Conservation (phyloP, 2,329 filamentous ascomycete genomes). For the Xenosphaeropsis pyriputrescens region DNA sequence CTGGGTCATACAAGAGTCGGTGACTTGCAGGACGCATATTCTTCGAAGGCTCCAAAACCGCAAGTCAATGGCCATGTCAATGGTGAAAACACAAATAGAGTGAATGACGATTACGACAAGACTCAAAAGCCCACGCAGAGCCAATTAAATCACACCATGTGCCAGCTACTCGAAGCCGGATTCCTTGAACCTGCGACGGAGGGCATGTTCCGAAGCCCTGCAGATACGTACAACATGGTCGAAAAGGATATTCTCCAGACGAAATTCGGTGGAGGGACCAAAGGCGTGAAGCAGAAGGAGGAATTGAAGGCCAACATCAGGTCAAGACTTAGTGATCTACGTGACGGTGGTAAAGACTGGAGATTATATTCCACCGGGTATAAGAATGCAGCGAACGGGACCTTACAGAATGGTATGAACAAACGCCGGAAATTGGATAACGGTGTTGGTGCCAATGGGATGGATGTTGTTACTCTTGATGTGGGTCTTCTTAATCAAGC, state of each 20-base stretch:
- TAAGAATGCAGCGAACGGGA: slow-evolving; percentile 15
- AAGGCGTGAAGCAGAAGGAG: slow-evolving; percentile 50
- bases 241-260: slow-evolving; percentile 44
- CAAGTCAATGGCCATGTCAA: slow-evolving; percentile 13
- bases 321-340: slow-evolving; percentile 34
- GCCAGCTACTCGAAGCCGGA: slow-evolving; percentile 42
- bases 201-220: slow-evolving; percentile 41
- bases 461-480: slow-evolving; percentile 30
- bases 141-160: slow-evolving; percentile 27
- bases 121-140: slow-evolving; percentile 12
- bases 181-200: slow-evolving; percentile 49
- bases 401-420: slow-evolving; percentile 9
- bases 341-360: slow-evolving; percentile 24
- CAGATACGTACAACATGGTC: slow-evolving; percentile 46
- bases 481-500: slow-evolving; percentile 23
- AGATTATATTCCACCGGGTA: slow-evolving; percentile 11
- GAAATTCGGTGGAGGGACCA: slow-evolving; percentile 34
- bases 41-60: slow-evolving; percentile 3
- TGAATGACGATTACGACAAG: slow-evolving; percentile 5
- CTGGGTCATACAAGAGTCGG: slow-evolving; percentile 64
- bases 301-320: slow-evolving; percentile 43
- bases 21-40: slow-evolving; percentile 52
- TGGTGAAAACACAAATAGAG: slow-evolving; percentile 15
- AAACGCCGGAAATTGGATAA: slow-evolving; percentile 42
- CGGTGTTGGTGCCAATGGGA: slow-evolving; percentile 23